These are phyloP conservation scores for Linaria vulgaris DNA, from an alignment of 257 asterid species.

Conservation along the genomic window DNA sequence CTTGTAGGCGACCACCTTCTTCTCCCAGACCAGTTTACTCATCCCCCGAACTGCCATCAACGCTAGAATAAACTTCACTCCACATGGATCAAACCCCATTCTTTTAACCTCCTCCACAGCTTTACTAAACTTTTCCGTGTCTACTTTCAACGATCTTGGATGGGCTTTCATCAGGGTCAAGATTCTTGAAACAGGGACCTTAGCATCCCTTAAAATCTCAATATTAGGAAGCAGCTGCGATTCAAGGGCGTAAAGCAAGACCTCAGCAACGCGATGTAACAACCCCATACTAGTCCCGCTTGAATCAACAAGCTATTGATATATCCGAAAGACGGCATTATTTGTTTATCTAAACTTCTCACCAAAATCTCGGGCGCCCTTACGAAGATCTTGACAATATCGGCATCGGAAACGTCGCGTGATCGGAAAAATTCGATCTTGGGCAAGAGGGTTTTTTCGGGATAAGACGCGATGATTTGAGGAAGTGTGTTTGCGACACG, in stretches of 20 bases:
- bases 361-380: conserved; percentile 4
- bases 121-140: conserved; percentile 6
- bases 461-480: background rate
- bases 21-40: conserved; percentile 21
- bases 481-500: conserved; percentile 8
- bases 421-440: conserved; percentile 33
- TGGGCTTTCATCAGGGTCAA: conserved; percentile 9
- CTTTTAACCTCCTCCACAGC: conserved; percentile 24
- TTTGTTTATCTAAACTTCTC: conserved; percentile 21
- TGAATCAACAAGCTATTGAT: conserved; percentile 20
- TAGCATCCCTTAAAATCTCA: conserved; percentile 12
- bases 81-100: conserved; percentile 11
- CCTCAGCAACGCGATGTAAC: conserved; percentile 2
- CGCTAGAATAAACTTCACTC: conserved; percentile 7
- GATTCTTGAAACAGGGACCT: conserved; percentile 1
- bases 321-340: conserved; percentile 27
- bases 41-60: conserved; percentile 19
- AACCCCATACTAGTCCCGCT: conserved; percentile 4
- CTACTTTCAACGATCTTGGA: conserved; percentile 15
- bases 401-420: conserved; percentile 22
- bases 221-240: conserved; percentile 10
- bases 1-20: conserved; percentile 22
- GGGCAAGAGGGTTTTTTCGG: conserved; percentile 31
- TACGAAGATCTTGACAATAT: conserved; percentile 4
- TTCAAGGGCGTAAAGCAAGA: conserved; percentile 6